Percentiles rank a stretch among this genome's conserved stretches.
phyloP scores from a whole-genome alignment of 176 grass and related monocot species.

The Canna indica region DNA sequence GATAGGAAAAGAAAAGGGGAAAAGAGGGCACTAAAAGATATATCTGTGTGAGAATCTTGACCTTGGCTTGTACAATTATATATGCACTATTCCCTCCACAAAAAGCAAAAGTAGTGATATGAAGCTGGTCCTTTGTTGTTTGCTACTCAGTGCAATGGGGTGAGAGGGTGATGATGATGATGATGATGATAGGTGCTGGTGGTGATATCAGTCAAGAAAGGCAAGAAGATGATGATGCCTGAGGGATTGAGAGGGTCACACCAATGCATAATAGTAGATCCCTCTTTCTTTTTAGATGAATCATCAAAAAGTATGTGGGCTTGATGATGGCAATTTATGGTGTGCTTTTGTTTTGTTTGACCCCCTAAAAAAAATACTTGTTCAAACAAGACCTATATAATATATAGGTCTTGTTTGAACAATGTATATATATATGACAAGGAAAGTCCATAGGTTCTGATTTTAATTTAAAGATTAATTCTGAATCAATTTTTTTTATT shows the following conservation, averaged over 20 bases:
- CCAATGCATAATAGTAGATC: background rate
- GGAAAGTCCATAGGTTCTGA: too few relatives aligned
- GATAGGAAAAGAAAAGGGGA: constrained; percentile 3
- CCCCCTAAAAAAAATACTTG: too few relatives aligned
- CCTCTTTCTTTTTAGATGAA: constrained; percentile 1
- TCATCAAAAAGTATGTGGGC: background rate
- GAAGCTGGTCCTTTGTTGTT: constrained; percentile 20
- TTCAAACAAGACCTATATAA: too few relatives aligned
- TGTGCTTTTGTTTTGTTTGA: background rate
- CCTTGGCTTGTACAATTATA: constrained; percentile 43
- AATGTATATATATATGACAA: too few relatives aligned
- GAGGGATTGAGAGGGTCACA: background rate
- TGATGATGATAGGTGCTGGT: too few relatives aligned
- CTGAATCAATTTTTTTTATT: too few relatives aligned
- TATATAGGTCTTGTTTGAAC: too few relatives aligned
- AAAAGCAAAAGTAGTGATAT: constrained; percentile 36
- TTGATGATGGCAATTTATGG: constrained; percentile 3
- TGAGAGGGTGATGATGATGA: background rate
- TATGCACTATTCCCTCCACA: constrained; percentile 29
- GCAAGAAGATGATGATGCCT: background rate
- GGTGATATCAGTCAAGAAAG: too few relatives aligned
- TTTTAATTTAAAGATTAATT: too few relatives aligned
- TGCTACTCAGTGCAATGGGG: background rate
- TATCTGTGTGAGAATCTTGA: constrained; percentile 97
- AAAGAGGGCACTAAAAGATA: constrained; percentile 27